These are phyloP conservation scores for Ophiorrhiza pumila DNA, from an alignment of 257 asterid species.

Conservation along the genomic window DNA sequence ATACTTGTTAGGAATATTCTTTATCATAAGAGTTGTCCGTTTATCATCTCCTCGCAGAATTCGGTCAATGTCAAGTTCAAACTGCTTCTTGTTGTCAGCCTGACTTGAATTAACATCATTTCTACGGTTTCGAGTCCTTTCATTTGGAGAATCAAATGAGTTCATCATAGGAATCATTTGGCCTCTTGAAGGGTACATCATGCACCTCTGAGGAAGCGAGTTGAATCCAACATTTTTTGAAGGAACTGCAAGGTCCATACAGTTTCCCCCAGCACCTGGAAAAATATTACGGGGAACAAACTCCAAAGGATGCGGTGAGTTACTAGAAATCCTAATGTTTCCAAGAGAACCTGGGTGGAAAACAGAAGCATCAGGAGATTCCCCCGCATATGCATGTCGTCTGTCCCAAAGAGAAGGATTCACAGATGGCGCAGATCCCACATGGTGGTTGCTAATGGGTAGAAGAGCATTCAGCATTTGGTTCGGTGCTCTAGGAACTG, in stretches of 20 bases:
- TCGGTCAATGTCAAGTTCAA: constrained; percentile 92
- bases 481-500: constrained; percentile 69
- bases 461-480: constrained; percentile 58
- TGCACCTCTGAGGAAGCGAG: constrained; percentile 77
- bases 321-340: constrained; percentile 72
- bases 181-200: constrained; percentile 87
- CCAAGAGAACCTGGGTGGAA: constrained; percentile 95
- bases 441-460: constrained; percentile 71
- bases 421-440: constrained; percentile 93
- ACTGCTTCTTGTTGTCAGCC: constrained; percentile 86
- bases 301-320: constrained; percentile 77
- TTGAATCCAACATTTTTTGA: constrained; percentile 69
- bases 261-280: constrained; percentile 62
- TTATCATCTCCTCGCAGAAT: constrained; percentile 90
- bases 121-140: constrained; percentile 77
- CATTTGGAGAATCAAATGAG: constrained; percentile 87
- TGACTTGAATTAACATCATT: constrained; percentile 68
- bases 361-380: constrained; percentile 79
- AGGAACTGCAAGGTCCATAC: constrained; percentile 66
- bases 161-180: constrained; percentile 85
- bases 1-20: constrained; percentile 99
- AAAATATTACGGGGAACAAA: constrained; percentile 67
- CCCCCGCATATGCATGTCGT: constrained; percentile 64
- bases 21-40: constrained; percentile 96
- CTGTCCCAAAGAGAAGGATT: constrained; percentile 90